phyloP scores from a whole-genome alignment of 2,329 filamentous ascomycete species.

The Xylaria sp. region DNA sequence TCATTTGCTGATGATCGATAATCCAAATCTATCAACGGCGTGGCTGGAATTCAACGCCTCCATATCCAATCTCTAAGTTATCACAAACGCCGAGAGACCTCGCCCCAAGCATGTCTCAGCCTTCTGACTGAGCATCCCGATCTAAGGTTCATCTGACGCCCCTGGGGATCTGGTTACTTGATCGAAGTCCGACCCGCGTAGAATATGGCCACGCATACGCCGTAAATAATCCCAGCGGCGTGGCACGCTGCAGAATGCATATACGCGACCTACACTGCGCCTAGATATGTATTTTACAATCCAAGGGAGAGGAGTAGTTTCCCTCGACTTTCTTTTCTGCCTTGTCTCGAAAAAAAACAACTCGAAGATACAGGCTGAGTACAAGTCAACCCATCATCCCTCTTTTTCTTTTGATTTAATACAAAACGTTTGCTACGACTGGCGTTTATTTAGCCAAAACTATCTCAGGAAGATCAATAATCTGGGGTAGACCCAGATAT shows the following conservation, averaged over 20 bases:
- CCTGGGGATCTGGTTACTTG: conserved; percentile 14
- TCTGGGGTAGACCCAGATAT: not conserved
- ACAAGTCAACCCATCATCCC: not conserved
- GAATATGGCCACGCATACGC: not conserved
- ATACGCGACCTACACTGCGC: not conserved
- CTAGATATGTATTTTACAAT: not conserved
- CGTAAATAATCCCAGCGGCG: not conserved
- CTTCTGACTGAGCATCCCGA: conserved; percentile 4
- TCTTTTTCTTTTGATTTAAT: not conserved
- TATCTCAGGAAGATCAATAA: not conserved
- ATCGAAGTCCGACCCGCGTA: conserved; percentile 6
- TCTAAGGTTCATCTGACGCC: conserved; percentile 1
- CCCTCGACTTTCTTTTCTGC: not conserved
- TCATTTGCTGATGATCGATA: not conserved
- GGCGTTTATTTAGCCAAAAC: not conserved
- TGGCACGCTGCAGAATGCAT: conserved; percentile 1
- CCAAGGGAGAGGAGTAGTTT: not conserved
- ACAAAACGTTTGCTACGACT: not conserved
- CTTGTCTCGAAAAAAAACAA: not conserved
- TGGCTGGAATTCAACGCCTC: conserved; percentile 1
- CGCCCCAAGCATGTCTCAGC: conserved; percentile 20
- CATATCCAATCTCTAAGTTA: conserved; percentile 4
- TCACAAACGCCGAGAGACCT: not conserved
- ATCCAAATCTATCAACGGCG: not conserved
- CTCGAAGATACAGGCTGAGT: not conserved